Base-by-base conservation (phyloP, 73 alveolate species). In the Uronychia binucleata region DNA sequence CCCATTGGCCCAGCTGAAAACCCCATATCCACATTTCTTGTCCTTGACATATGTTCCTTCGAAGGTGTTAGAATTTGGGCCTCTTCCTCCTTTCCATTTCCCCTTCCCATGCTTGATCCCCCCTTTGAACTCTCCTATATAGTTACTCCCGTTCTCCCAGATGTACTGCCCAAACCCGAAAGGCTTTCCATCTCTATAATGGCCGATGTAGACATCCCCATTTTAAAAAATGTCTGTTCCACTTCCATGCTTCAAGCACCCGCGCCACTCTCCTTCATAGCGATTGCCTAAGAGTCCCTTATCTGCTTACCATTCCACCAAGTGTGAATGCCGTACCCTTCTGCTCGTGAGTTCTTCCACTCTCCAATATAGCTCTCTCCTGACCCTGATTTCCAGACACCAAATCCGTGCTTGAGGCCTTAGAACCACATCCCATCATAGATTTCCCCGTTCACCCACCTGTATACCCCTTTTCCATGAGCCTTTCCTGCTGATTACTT, bases 381-480 rank as follows among this genome's bases (percentile, higher is more conserved):
- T 34, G 57, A 74, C 8, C 28, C 26, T 31, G 74, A 60, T 74
- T 83, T 83, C 90, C 90, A 83, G 79, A 83, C 76, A 14, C 90
- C 90, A 75, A 60, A 83, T 1, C 90, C 90, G 8, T 77, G 33
- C 26, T 82, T 76, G 75, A 83, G 74, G 19, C 90, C 90, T 83
- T 79, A 26, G 8, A 75, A 74, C 95, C 95, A 89, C 31, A 82
- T 57, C 30, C 95, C 95, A 34, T 89, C 95, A 89, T 85, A 89
- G 5, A 75, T 77, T 83, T 83, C 90, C 14, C 58, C 78, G 26
- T 60, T 60, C 26, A 19, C 26, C 78, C 78, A 60, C 33, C 33
- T 60, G 26, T 60, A 60, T 13, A 60, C 78, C 26, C 78, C 78
- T 28, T 60, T 60, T 60, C 78, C 78, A 60, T 60, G 28, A 19